Evolutionary conservation across 1,284 basidiomycete species (phyloP), one percentile per base, ranked within the genome.

Genomic region (Papiliotrema fonsecae): DNA sequence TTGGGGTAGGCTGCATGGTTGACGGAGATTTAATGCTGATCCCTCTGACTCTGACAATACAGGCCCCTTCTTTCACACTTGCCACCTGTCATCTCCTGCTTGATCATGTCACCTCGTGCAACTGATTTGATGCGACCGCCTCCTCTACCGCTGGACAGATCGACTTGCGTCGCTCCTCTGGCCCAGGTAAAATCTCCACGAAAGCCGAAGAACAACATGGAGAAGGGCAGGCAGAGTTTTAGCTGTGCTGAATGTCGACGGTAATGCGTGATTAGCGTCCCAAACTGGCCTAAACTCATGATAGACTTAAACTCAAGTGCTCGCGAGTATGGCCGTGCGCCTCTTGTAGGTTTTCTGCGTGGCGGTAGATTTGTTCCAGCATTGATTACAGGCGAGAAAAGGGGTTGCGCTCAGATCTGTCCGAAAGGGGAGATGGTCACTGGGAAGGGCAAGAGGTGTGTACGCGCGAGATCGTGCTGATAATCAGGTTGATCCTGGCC

Each of bases 381-480:
- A 14, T 19, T 21, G 13, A 36, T 18, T n/a, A 19, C 45, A 67
- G 64, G 64, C 44, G 62, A 59, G 26, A 66, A 69, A 43, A 55
- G 72, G 34, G 70, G 70, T 14, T 69, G 68, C 32, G 67, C 62
- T 7, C 64, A 69, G 50, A 69, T 72, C 32, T 72, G 70, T 52
- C 70, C 70, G 9, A 64, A 61, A 37, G 67, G 69, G 4, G 59
- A 65, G 40, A 67, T 70, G 63, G 54, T 58, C 42, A 67, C 64
- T 0, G 64, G 65, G 4, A 68, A 67, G 39, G 68, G 70, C 36
- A 72, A 68, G 51, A 51, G 67, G 67, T 67, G 50, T 48, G 66
- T 55, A 3, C 6, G 19, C 35, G 40, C 45, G 35, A 43, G 19
- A 14, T 21, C 43, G 13, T 35, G 16, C n/a, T 22, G 19, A 39